Conservation (phyloP, 169 alveolate genomes). For the Plasmodium sp. region DNA sequence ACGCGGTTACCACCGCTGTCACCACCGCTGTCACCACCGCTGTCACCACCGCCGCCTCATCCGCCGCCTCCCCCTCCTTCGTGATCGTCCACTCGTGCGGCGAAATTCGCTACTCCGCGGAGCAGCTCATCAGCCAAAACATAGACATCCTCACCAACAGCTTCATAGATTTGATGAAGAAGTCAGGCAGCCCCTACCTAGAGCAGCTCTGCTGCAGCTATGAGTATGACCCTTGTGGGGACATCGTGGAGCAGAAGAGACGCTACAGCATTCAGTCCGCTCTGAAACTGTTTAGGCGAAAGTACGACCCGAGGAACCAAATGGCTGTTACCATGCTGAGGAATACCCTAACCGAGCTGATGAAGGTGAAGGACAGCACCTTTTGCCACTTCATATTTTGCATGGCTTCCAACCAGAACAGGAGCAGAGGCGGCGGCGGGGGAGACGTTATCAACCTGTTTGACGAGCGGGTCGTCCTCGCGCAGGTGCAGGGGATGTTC, state of each 20-base stretch:
- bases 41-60: no score
- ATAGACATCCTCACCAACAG: conserved; percentile 26
- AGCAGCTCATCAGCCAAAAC: conserved; percentile 15
- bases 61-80: no score
- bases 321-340: conserved; percentile 51
- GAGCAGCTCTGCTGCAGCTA: conserved; percentile 21
- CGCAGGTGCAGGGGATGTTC: not conserved
- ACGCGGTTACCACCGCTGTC: not conserved
- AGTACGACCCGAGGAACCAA: conserved; percentile 20
- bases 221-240: conserved; percentile 25
- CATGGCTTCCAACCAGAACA: conserved; percentile 2
- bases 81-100: conserved; percentile 19
- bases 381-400: conserved; percentile 63
- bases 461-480: conserved; percentile 11
- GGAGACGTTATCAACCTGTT: not conserved
- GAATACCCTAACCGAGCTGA: conserved; percentile 22
- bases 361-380: not conserved
- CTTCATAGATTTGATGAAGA: conserved; percentile 32
- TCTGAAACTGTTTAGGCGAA: not conserved
- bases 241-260: conserved; percentile 45
- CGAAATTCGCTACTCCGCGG: not conserved
- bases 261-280: conserved; percentile 30
- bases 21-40: no score
- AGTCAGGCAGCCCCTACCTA: conserved; percentile 29
- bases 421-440: not conserved